Base-by-base conservation (phyloP, 2,329 filamentous ascomycete species). In the Cadophora luteo-olivacea region DNA sequence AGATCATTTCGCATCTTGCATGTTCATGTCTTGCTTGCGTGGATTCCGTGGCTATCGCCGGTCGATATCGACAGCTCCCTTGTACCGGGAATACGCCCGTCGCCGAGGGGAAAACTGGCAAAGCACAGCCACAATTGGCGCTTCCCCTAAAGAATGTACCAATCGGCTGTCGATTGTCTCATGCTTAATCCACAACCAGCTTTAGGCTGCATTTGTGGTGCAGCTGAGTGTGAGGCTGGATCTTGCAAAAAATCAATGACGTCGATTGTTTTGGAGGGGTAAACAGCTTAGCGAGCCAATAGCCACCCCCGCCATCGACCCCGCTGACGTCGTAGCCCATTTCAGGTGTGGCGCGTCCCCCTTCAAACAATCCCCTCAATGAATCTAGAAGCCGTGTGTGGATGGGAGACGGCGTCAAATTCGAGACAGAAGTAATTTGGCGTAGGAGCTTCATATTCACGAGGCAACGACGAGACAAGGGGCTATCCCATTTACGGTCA, bases 321-420 rank as follows among this genome's bases (percentile, higher is more conserved):
- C 71, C 71, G 64, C 71, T 72, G 71, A 72, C 71, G 71, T 72
- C 64, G 52, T 57, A 24, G 38, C 33, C n/a, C 8, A 25, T 33
- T 11, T 41, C 38, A 41, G 19, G 9, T 51, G 45, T 61, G 41
- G 57, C 32, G 32, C 58, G 25, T 24, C 36, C 4, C 22, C 33
- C 16, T 25, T 25, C 48, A 61, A 38, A 62, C 49, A 51, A 48
- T 7, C 49, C 36, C 55, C 52, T 54, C 29, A 38, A 60, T 45
- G 51, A 58, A 49, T 48, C 36, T 58, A 58, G 54, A 58, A 8
- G 54, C 54, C 16, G 54, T 29, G 33, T 38, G 9, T n/a, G 19
- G 54, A 58, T n/a, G 9, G 54, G 45, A 16, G 16, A 48, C 2
- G 45, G 3, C 12, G 45, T n/a, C 4, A 48, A 48, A 41, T 41